A percentile compares a stretch with the other conserved stretches of the same genome.
These are phyloP conservation scores for Fusarium sp. DNA, from an alignment of 2,329 filamentous ascomycete species.

Conservation along the genomic window DNA sequence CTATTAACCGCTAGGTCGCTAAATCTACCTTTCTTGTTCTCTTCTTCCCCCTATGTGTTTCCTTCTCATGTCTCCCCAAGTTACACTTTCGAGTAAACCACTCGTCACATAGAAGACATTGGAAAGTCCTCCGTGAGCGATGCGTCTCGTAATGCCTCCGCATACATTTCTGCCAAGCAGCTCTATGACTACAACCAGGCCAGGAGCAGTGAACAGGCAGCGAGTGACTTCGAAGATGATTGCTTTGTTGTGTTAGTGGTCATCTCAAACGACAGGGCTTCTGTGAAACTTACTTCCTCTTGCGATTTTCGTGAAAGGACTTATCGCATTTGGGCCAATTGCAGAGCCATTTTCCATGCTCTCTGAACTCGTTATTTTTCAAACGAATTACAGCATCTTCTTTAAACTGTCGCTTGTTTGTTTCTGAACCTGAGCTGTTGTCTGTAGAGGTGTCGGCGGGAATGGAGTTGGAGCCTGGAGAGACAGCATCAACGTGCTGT, in stretches of 20 bases:
- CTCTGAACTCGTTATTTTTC: constrained; percentile 29
- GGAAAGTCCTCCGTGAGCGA: constrained; percentile 5
- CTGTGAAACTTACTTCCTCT: constrained; percentile 27
- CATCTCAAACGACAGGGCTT: no score
- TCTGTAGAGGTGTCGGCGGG: not conserved
- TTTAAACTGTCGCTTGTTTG: constrained; percentile 12
- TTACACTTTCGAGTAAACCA: constrained; percentile 23
- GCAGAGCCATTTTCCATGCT: constrained; percentile 33
- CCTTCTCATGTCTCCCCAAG: constrained; percentile 20
- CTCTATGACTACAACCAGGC: constrained; percentile 8
- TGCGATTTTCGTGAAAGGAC: constrained; percentile 14
- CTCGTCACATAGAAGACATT: constrained; percentile 13
- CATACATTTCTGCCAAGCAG: constrained; percentile 36
- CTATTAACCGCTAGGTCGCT: not conserved
- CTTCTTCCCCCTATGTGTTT: constrained; percentile 24
- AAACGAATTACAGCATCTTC: constrained; percentile 27
- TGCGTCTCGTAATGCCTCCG: constrained; percentile 25
- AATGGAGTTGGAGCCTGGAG: not conserved
- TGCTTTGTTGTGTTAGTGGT: constrained; percentile 22
- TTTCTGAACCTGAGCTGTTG: constrained; percentile 11
- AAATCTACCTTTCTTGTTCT: constrained; percentile 5
- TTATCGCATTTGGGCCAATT: constrained; percentile 14
- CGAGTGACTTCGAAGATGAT: constrained; percentile 39
- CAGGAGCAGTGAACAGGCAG: constrained; percentile 38
- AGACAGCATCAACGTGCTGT: not conserved